Base-by-base conservation (phyloP, 2,329 filamentous ascomycete genomes). In the Sporothrix schenckii region DNA sequence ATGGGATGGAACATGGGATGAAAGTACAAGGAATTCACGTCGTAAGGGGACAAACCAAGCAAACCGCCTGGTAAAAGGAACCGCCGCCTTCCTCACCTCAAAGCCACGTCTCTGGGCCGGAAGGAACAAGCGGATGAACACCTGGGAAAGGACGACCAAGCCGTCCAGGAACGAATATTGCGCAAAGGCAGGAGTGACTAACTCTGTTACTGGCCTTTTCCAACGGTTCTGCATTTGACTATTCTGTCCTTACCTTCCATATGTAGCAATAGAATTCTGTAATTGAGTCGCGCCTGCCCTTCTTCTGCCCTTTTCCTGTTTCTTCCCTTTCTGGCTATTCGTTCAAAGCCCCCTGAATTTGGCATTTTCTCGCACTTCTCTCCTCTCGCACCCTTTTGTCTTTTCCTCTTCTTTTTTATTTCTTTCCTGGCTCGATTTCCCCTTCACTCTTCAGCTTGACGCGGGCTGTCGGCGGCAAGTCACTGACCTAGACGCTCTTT, bases 91-190 rank as follows among this genome's bases (percentile, higher is more conserved):
- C 60, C 24, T 47, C 21, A 60, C 11, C 34, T 61, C 56, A 34
- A 44, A 61, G 11, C 14, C 56, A 24, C 4, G 14, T 44, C 56
- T 61, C 56, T 44, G 34, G 34, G 39, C n/a, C 56, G 56, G 34
- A 61, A 61, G 34, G 56, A 44, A 24, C 56, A 39, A 61, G 34
- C 21, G 65, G 63, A 67, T 56, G 65, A 67, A 67, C 65, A 54
- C 65, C 50, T 54, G 50, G 65, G 50, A 56, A 54, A 21, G 41
- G 27, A 19, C 11, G 34, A 60, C 19, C 41, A 16, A 60, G 41
- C 30, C 16, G 11, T 10, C 41, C 24, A 58, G 2, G 27, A 4
- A 19, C 10, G 34, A n/a, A 41, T 41, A 21, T 41, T 41, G 24
- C 56, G n/a, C 7, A 60, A 34, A 56, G 27, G 27, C 56, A 61